phyloP scores from a whole-genome alignment of 106 monocot genomes.

The Apostasia shenzhenica region DNA sequence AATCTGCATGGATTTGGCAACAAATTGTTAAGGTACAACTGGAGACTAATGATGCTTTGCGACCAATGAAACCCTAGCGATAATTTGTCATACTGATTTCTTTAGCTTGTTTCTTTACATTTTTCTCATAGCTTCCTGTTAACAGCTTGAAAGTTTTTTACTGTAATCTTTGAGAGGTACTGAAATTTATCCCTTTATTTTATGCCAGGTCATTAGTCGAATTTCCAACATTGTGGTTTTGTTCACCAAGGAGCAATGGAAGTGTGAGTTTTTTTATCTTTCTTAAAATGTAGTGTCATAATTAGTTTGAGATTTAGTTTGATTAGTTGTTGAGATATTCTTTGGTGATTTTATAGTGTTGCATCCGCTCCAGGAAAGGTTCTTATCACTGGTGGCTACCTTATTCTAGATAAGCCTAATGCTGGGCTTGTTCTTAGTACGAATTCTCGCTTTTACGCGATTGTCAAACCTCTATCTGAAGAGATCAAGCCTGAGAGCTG shows the following conservation, averaged over 20 bases:
- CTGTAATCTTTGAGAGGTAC: too few relatives aligned
- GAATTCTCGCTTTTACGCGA: constrained; percentile 83
- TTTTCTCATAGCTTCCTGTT: too few relatives aligned
- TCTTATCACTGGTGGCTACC: constrained; percentile 86
- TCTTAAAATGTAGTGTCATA: background rate
- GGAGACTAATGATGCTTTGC: too few relatives aligned
- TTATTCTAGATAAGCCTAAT: constrained; percentile 83
- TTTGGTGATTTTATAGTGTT: constrained; percentile 38
- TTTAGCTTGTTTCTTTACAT: too few relatives aligned
- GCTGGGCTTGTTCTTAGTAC: constrained; percentile 87
- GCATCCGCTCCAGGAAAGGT: constrained; percentile 98
- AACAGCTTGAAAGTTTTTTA: too few relatives aligned
- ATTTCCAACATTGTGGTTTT: too few relatives aligned
- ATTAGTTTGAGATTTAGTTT: background rate
- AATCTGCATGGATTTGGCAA: too few relatives aligned
- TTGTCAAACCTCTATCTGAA: constrained; percentile 65
- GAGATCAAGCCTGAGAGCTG: constrained; percentile 69
- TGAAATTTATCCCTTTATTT: too few relatives aligned
- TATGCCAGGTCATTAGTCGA: too few relatives aligned
- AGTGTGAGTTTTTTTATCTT: constrained; percentile 3
- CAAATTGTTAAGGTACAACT: too few relatives aligned
- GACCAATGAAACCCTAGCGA: too few relatives aligned
- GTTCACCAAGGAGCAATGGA: background rate
- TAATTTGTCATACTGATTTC: too few relatives aligned
- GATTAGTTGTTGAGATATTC: background rate